Percentiles rank a stretch among this genome's conserved stretches.
Conservation (phyloP, 805 yeast genomes). For the Ogataea siamensis region DNA sequence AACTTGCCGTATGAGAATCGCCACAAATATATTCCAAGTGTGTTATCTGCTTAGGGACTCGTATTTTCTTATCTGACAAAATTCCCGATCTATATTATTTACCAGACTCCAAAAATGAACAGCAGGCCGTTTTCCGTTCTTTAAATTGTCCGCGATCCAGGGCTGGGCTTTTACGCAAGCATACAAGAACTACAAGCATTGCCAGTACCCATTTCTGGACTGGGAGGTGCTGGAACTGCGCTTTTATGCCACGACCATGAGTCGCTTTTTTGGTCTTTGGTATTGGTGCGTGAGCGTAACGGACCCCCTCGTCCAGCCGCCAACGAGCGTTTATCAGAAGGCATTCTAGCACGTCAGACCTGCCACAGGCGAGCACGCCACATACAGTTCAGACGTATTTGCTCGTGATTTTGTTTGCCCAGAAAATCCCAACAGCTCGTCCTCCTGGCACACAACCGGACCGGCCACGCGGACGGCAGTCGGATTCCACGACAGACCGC, state of each 20-base stretch:
- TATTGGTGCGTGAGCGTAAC: too few relatives aligned
- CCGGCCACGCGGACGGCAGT: slow-evolving; percentile 34
- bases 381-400: slow-evolving; percentile 35
- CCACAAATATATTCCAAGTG: too few relatives aligned
- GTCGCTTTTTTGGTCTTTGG: slow-evolving; percentile 28
- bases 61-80: too few relatives aligned
- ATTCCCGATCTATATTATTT: too few relatives aligned
- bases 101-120: too few relatives aligned
- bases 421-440: slow-evolving; percentile 35
- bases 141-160: too few relatives aligned
- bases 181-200: slow-evolving; percentile 33
- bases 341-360: slow-evolving; percentile 30
- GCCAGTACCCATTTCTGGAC: slow-evolving; percentile 37
- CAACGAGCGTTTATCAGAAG: slow-evolving; percentile 30
- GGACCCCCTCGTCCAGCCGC: too few relatives aligned
- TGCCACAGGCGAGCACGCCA: slow-evolving; percentile 25
- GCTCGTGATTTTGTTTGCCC: slow-evolving; percentile 33
- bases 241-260: slow-evolving; percentile 16
- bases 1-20: too few relatives aligned
- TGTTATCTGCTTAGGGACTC: too few relatives aligned
- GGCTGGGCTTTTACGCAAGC: too few relatives aligned
- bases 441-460: slow-evolving; percentile 35
- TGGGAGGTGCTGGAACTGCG: too few relatives aligned
- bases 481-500: slow-evolving; percentile 32
- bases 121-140: too few relatives aligned